Evolutionary conservation across 441 rosid genomes (phyloP), one percentile per base, ranked within the genome.

Genomic region (Gossypium laxum): DNA sequence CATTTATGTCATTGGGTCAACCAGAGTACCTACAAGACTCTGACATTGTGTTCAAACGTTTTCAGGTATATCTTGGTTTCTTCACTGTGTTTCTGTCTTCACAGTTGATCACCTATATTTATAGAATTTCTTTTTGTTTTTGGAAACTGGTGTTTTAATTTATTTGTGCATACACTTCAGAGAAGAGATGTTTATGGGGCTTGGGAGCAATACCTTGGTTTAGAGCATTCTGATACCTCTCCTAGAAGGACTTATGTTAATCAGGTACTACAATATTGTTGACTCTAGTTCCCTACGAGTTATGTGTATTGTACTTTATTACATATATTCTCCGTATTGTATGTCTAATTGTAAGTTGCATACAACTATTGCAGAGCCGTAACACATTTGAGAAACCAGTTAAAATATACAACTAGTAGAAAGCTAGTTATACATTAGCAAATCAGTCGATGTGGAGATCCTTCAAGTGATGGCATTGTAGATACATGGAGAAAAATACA

Each of bases 151-250:
- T 66, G 15, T 69, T 30, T 59, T 50, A 22, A 70, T 21, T 66
- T 26, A 30, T 66, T 61, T 70, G 41, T 57, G 15, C 8, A 1
- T 19, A 4, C 28, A 65, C 4, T 74, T 60, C 81, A 93, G 97
- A 88, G 92, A 73, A 88, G 92, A 85, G 97, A 90, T 74, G 88
- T 87, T 41, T 93, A 93, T 72, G 95, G 98, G 48, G 92, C 93
- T 22, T 92, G 93, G 94, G 97, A 90, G 81, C 96, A 89, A 74
- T 94, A 91, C 81, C 97, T 91, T 68, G 97, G 98, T 72, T 74
- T 94, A 85, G 97, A 94, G 85, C 98, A 94, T 75, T 67, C 88
- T 64, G 91, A 91, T 72, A 89, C 81, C 78, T 77, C 86, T 64
- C 95, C 97, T 10, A 91, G 90, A 84, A 86, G 97, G 79, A 85